Evolutionary conservation across 768 basidiomycete species (phyloP).

Genomic region (Tylopilus plumbeoviolaceoides): DNA sequence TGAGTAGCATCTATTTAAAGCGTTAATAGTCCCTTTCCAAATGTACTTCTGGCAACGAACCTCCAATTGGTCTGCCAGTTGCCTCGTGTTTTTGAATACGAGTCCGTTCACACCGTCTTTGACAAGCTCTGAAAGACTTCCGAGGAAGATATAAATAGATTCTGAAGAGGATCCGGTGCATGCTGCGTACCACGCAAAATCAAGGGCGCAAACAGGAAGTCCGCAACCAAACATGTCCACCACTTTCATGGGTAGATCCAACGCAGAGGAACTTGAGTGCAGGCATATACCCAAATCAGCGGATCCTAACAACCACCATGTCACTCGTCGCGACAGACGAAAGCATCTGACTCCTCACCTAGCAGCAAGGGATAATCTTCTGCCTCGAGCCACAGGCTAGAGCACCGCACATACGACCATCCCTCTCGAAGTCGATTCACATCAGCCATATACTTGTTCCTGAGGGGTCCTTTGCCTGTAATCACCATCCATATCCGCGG

Average conservation of each 20-base stretch:
- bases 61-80: slow-evolving; percentile 72
- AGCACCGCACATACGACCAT: slow-evolving; percentile 78
- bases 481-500: slow-evolving; percentile 81
- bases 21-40: not conserved
- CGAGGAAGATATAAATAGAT: slow-evolving; percentile 1
- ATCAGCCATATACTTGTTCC: slow-evolving; percentile 66
- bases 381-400: slow-evolving; percentile 84
- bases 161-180: not conserved
- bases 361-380: slow-evolving; percentile 87
- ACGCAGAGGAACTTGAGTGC: slow-evolving; percentile 83
- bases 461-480: slow-evolving; percentile 86
- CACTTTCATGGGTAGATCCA: slow-evolving; percentile 98
- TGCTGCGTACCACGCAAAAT: slow-evolving; percentile 72
- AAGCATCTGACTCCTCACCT: slow-evolving; percentile 41
- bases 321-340: not conserved
- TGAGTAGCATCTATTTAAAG: slow-evolving; percentile 47
- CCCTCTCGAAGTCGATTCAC: slow-evolving; percentile 51
- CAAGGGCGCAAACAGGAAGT: slow-evolving; percentile 86
- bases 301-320: slow-evolving; percentile 50
- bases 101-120: slow-evolving; percentile 81
- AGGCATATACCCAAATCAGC: slow-evolving; percentile 90
- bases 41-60: slow-evolving; percentile 13
- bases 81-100: slow-evolving; percentile 61
- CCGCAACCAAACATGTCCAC: slow-evolving; percentile 99
- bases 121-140: slow-evolving; percentile 83